A percentile compares a stretch with the other conserved stretches of the same genome.
Evolutionary conservation across 2,329 filamentous ascomycete genomes (phyloP).

Genomic region (Plectosphaerella sp.): DNA sequence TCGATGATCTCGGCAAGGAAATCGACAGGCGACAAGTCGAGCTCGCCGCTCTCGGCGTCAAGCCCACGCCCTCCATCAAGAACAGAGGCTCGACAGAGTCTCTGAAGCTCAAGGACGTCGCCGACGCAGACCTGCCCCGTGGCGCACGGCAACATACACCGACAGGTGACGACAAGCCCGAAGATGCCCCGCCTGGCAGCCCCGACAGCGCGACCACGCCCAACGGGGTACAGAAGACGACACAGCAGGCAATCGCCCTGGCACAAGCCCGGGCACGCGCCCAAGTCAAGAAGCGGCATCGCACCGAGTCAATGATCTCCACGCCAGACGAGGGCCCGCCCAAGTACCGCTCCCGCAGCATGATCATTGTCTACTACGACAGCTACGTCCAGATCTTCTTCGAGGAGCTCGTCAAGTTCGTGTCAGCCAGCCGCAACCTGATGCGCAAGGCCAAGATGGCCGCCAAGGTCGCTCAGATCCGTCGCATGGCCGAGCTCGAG

Average conservation of each 20-base stretch:
- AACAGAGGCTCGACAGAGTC: conserved; percentile 52
- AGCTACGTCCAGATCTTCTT: conserved; percentile 80
- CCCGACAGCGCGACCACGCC: conserved; percentile 24
- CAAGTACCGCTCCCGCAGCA: conserved; percentile 65
- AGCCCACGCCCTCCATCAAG: conserved; percentile 35
- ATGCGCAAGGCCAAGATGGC: conserved; percentile 87
- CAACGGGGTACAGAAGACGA: conserved; percentile 32
- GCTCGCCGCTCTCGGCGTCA: conserved; percentile 43
- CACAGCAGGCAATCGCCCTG: conserved; percentile 38
- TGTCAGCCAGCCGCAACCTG: conserved; percentile 75
- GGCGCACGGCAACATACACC: conserved; percentile 1
- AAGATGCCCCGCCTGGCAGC: conserved; percentile 18
- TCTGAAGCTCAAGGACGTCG: conserved; percentile 40
- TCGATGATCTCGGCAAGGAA: conserved; percentile 57
- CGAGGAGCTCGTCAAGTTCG: conserved; percentile 75
- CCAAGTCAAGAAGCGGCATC: conserved; percentile 43
- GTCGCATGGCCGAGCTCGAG: conserved; percentile 54
- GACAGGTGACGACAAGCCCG: conserved; percentile 10
- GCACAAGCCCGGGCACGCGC: conserved; percentile 42
- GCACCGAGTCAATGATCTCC: conserved; percentile 48
- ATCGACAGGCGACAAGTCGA: conserved; percentile 59
- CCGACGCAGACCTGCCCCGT: conserved; percentile 8
- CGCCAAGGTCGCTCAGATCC: conserved; percentile 65
- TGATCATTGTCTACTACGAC: conserved; percentile 91
- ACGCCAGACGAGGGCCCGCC: conserved; percentile 38